Conservation (phyloP, 73 alveolate genomes). For the Tetrahymena borealis region DNA sequence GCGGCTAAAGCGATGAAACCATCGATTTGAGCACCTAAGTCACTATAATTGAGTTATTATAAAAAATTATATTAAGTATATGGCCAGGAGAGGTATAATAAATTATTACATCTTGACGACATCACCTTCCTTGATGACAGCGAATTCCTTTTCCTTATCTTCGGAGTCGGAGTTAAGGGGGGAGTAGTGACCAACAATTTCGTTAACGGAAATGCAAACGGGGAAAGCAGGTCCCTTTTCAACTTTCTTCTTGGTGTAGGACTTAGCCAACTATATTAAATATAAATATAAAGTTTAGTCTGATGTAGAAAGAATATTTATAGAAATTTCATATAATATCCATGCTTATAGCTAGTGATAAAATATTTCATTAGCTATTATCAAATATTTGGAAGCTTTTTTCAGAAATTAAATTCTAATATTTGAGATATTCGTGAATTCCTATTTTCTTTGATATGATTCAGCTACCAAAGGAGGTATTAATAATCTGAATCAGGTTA, state of each 20-base stretch:
- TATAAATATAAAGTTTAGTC: too few species aligned
- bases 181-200: conserved; percentile 89
- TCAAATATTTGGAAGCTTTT: too few species aligned
- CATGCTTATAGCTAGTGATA: too few species aligned
- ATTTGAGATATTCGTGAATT: too few species aligned
- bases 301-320: too few species aligned
- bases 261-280: conserved; percentile 53
- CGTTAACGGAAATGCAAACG: conserved; percentile 91
- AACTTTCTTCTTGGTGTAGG: conserved; percentile 70
- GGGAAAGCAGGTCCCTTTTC: conserved; percentile 98
- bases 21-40: conserved; percentile 85
- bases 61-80: not conserved
- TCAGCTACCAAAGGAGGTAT: not conserved
- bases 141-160: conserved; percentile 67
- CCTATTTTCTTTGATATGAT: too few species aligned
- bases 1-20: conserved; percentile 86
- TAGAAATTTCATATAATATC: too few species aligned
- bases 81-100: not conserved
- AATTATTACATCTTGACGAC: conserved; percentile 63
- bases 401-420: too few species aligned
- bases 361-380: too few species aligned
- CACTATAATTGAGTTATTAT: conserved; percentile 16
- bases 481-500: too few species aligned
- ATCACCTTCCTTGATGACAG: conserved; percentile 83
- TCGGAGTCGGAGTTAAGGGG: conserved; percentile 79